Evolutionary conservation across 2,329 filamentous ascomycete genomes (phyloP).

Genomic region (Phyllosticta citribraziliensis): DNA sequence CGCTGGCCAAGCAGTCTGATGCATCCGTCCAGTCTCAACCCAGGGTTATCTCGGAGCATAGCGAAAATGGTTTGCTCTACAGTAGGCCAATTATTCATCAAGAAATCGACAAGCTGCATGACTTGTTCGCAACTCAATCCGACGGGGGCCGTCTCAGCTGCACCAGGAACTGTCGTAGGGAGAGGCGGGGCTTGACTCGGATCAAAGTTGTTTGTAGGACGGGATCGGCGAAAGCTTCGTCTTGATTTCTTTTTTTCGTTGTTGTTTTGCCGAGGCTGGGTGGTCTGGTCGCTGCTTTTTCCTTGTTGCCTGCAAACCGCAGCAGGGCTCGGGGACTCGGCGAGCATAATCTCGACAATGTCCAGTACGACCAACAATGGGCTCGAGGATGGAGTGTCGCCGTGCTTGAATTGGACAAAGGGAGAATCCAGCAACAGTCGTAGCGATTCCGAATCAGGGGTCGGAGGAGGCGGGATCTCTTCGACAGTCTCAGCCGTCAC

Average conservation of each 20-base stretch:
- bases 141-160: not conserved
- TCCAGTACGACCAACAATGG: slow-evolving; percentile 6
- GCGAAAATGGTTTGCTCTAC: slow-evolving; percentile 1
- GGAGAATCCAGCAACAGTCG: not conserved
- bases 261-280: not conserved
- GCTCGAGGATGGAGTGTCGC: slow-evolving; percentile 2
- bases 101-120: slow-evolving; percentile 4
- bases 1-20: not conserved
- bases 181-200: not conserved
- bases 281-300: not conserved
- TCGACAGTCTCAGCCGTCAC: not conserved
- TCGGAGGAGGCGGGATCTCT: not conserved
- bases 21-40: not conserved
- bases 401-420: not conserved
- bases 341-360: slow-evolving; percentile 8
- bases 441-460: not conserved
- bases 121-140: not conserved
- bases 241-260: not conserved
- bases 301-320: not conserved
- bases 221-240: not conserved
- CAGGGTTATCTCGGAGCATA: not conserved
- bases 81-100: slow-evolving; percentile 7
- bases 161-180: not conserved
- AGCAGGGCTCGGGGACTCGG: not conserved
- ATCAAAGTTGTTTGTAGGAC: not conserved